Base-by-base conservation (phyloP, 345 rosid species). In the Eucalyptus polybractea region DNA sequence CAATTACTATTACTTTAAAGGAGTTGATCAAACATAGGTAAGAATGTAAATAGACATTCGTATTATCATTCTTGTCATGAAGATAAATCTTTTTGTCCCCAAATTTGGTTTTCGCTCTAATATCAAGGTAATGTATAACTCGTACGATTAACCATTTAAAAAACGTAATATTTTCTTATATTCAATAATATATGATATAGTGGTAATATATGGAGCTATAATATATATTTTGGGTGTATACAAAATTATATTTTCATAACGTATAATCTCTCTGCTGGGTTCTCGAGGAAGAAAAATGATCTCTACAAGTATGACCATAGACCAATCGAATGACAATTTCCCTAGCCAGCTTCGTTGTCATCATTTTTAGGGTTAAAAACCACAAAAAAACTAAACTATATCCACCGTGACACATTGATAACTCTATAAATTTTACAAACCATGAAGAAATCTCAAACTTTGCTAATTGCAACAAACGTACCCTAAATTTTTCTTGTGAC, bases 391-490 rank as follows among this genome's bases (percentile, higher is more conserved):
- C 2, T 56, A 5, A 24, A 24, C 29, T 56, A 24, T 56, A 56
- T 24, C 13, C 0, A 24, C 13, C 1, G 2, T 4, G 6, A 56
- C 62, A 56, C 29, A 22, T 56, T 56, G 22, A 56, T n/a, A n/a
- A n/a, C 62, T 24, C 13, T 56, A 56, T 56, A 2, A 56, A 3
- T 3, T 2, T 3, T n/a, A n/a, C n/a, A n/a, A n/a, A n/a, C n/a
- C n/a, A n/a, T n/a, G n/a, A n/a, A 0, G 9, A 22, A 56, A 56
- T 24, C 29, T 9, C 13, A 56, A 56, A 56, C 13, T 56, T 24
- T 56, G 13, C 29, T 10, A 1, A 56, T 56, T 56, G 29, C 11
- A 0, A 56, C 3, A 56, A 6, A 56, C 5, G 1, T 56, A 24
- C 3, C 6, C 12, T 56, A 56, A 56, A 24, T 8, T 56, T 24